These are phyloP conservation scores for Podosphaera fusca DNA, from an alignment of 2,329 filamentous ascomycete species.

Conservation along the genomic window DNA sequence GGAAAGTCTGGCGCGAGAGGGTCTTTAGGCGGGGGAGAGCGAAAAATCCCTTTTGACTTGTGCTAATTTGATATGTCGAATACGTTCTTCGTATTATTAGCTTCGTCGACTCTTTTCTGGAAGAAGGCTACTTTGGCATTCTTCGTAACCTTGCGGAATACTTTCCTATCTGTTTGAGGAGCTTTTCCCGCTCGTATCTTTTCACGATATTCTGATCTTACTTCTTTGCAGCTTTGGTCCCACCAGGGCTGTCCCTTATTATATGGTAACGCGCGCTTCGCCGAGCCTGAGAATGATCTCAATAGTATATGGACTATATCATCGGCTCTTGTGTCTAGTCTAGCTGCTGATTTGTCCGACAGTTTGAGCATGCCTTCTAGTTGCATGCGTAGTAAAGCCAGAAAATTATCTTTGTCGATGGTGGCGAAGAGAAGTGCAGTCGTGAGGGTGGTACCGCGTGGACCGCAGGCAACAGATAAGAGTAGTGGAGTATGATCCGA, in stretches of 20 bases:
- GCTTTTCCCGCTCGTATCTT: background rate
- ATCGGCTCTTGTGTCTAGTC: background rate
- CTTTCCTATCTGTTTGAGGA: background rate
- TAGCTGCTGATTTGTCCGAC: background rate
- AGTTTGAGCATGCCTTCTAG: background rate
- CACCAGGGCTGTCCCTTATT: background rate
- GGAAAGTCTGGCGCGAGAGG: background rate
- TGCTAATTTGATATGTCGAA: conserved; percentile 1
- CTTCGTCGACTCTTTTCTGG: background rate
- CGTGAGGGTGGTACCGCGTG: background rate
- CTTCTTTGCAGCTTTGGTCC: background rate
- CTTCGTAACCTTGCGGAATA: background rate
- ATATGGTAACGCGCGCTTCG: background rate
- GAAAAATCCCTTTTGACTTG: background rate
- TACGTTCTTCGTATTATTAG: background rate
- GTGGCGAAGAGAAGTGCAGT: background rate
- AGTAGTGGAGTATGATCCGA: background rate
- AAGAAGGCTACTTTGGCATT: background rate
- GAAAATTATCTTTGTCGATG: background rate
- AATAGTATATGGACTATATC: background rate
- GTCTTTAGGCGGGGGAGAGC: background rate
- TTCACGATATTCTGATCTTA: background rate
- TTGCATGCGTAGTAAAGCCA: background rate
- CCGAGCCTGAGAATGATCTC: background rate
- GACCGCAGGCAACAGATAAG: background rate